These are phyloP conservation scores for Tetrahymena malaccensis DNA, from an alignment of 73 alveolate species.

Conservation along the genomic window DNA sequence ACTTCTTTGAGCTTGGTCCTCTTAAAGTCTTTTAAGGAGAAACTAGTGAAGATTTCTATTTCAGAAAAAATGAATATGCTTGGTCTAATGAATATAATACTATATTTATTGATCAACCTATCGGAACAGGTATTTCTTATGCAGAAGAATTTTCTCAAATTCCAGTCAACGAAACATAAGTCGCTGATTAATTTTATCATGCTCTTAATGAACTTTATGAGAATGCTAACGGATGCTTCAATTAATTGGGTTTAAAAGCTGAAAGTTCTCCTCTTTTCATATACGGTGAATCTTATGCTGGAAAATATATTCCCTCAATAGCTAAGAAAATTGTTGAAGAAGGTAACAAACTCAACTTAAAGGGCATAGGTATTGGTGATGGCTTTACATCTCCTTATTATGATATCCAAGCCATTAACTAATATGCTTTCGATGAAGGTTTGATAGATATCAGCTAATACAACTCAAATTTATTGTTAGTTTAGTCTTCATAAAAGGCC, in stretches of 20 bases:
- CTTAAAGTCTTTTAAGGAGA: background rate
- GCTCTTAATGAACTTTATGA: constrained; percentile 18
- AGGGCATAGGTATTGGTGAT: constrained; percentile 38
- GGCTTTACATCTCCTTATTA: constrained; percentile 34
- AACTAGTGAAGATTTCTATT: background rate
- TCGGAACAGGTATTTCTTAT: constrained; percentile 36
- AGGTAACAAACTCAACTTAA: constrained; percentile 4
- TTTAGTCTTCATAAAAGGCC: background rate
- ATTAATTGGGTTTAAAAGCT: background rate
- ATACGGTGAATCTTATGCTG: constrained; percentile 39
- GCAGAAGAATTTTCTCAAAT: constrained; percentile 6
- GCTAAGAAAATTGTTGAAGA: constrained; percentile 11
- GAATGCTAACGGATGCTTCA: constrained; percentile 13
- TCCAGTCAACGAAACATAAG: constrained; percentile 8
- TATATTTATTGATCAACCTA: constrained; percentile 31
- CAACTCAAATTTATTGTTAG: background rate
- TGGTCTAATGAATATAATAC: constrained; percentile 33
- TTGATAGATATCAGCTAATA: background rate
- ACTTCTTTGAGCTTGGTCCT: constrained; percentile 38
- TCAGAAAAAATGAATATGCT: background rate
- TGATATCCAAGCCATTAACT: constrained; percentile 7
- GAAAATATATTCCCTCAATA: constrained; percentile 29
- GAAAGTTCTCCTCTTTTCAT: constrained; percentile 21
- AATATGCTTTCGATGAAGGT: background rate
- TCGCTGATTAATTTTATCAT: constrained; percentile 9